Evolutionary conservation across 1,139 yeast species (phyloP), one percentile per base, ranked within the genome.

Genomic region (Scheffersomyces titani): DNA sequence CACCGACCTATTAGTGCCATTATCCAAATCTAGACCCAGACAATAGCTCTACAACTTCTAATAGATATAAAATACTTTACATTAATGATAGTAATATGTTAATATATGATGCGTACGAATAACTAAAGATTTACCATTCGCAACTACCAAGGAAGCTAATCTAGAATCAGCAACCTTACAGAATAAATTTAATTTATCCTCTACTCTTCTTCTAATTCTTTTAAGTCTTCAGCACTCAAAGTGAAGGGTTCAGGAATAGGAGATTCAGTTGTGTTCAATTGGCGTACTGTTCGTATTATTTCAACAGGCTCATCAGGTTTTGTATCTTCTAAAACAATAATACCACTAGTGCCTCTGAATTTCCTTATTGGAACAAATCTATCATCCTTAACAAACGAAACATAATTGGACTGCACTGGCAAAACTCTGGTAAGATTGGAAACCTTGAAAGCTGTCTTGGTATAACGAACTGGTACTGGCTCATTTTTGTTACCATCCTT

Each of bases 221-320:
- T 72, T 63, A 79, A 74, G 61, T 83, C 86, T 53, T 78, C 84
- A n/a, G 81, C 85, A 61, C 77, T 75, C 65, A 87, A 85, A 13
- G 80, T 80, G 70, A 94, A 94, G 55, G 98, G 96, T 63, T 89
- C 88, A 44, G 98, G 98, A 53, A 92, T 67, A 52, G 98, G 97
- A 0, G 98, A 98, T 65, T 92, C 96, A 40, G 87, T 88, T 59
- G 86, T 82, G 68, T 86, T 89, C 69, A 85, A 80, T 72, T 92
- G 97, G 74, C 97, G 88, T 40, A 92, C 89, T 0, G 98, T 93
- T 73, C 88, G 90, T 70, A 94, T 90, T 60, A 83, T 74, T 59
- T 86, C 89, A 22, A 83, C 78, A 49, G 88, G 85, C 66, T 87
- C 90, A 5, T 77, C 83, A 3, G 97, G 93, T 55, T 76, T 77